Percentiles rank a stretch among this genome's conserved stretches.
Conservation (phyloP, 805 yeast genomes). For the Suhomyces sp. region DNA sequence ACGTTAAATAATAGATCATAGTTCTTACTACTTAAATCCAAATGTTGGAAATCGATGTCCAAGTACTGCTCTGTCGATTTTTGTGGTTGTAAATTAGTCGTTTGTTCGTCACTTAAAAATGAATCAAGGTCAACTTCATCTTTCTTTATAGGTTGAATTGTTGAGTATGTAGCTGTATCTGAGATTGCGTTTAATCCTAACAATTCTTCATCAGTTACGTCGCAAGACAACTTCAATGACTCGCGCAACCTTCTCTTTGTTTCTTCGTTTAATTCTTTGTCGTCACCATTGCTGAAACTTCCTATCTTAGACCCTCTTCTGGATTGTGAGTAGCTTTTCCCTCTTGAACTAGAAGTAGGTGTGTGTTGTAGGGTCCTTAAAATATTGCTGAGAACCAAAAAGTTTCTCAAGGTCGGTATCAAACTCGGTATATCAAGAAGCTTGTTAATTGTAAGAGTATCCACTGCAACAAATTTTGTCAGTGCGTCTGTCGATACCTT, state of each 20-base stretch:
- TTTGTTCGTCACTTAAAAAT: constrained; percentile 17
- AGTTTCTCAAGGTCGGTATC: constrained; percentile 33
- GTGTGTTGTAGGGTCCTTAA: constrained; percentile 5
- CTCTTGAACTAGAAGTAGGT: background rate
- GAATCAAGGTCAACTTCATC: constrained; percentile 21
- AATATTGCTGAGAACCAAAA: constrained; percentile 26
- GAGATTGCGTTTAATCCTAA: constrained; percentile 32
- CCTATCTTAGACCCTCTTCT: constrained; percentile 8
- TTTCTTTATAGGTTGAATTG: constrained; percentile 16
- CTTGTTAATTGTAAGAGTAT: constrained; percentile 21
- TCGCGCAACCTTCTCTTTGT: constrained; percentile 31
- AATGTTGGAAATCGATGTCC: constrained; percentile 19
- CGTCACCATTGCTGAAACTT: constrained; percentile 5
- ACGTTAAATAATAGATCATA: constrained; percentile 24
- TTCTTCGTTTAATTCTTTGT: constrained; percentile 18
- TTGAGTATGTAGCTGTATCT: constrained; percentile 20
- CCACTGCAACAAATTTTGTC: constrained; percentile 23
- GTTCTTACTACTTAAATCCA: constrained; percentile 22
- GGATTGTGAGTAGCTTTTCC: background rate
- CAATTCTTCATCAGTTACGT: constrained; percentile 41
- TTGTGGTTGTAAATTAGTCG: constrained; percentile 3
- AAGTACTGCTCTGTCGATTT: constrained; percentile 9
- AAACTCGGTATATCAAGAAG: constrained; percentile 24
- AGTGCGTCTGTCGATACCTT: constrained; percentile 7
- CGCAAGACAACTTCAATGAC: constrained; percentile 34